Evolutionary conservation across 2,329 filamentous ascomycete species (phyloP).

Genomic region (Clonostachys chloroleuca): DNA sequence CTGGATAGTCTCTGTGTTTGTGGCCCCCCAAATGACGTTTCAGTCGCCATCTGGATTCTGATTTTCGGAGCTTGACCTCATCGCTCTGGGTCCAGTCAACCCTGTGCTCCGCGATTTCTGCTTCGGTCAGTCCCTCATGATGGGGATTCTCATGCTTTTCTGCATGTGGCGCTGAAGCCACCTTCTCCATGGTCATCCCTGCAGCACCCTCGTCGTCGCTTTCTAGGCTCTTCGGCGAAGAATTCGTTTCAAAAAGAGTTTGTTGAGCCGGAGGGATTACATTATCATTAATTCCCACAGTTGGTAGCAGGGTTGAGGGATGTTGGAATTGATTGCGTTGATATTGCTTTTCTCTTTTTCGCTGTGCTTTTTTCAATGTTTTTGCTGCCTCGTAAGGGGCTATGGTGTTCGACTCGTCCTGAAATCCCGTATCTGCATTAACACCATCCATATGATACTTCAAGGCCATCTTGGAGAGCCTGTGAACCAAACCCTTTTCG

Average conservation of each 20-base stretch:
- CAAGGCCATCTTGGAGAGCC: conserved; percentile 35
- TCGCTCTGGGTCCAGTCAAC: conserved; percentile 59
- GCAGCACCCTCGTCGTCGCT: background rate
- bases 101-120: conserved; percentile 22
- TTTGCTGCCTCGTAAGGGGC: conserved; percentile 18
- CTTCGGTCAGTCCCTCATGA: background rate
- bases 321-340: conserved; percentile 40
- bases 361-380: conserved; percentile 29
- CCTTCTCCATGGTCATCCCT: background rate
- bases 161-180: background rate
- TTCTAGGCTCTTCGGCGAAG: background rate
- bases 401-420: conserved; percentile 5
- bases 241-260: conserved; percentile 7
- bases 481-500: conserved; percentile 20
- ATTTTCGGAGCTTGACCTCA: conserved; percentile 35
- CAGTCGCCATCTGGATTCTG: conserved; percentile 45
- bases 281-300: conserved; percentile 22
- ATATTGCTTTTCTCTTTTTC: conserved; percentile 27
- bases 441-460: conserved; percentile 30
- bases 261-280: conserved; percentile 7
- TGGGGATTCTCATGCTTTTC: background rate
- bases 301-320: conserved; percentile 26
- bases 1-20: conserved; percentile 27
- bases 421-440: conserved; percentile 8
- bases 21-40: conserved; percentile 27